These are phyloP conservation scores for Cynanchum wilfordii DNA, from an alignment of 257 asterid genomes.

Conservation along the genomic window DNA sequence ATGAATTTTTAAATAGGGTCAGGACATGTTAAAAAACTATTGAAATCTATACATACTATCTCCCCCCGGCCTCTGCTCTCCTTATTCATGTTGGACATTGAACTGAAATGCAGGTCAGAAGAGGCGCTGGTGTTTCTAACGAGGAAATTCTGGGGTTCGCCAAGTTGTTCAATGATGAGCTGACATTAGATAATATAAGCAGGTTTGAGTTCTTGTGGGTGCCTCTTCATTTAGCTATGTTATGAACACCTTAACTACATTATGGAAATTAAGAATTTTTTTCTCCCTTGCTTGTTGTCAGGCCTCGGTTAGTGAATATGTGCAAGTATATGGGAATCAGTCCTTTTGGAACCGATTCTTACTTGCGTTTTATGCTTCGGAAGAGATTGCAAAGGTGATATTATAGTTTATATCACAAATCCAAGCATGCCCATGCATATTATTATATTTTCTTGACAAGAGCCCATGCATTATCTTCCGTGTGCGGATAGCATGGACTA, in stretches of 20 bases:
- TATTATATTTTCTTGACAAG: too few species aligned
- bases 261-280: neutral
- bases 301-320: constrained; percentile 89
- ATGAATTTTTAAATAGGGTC: constrained; percentile 68
- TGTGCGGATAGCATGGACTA: neutral
- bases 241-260: neutral
- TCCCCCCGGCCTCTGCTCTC: constrained; percentile 18
- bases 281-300: constrained; percentile 23
- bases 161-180: constrained; percentile 90
- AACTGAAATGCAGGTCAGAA: constrained; percentile 60
- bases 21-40: constrained; percentile 19
- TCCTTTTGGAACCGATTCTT: constrained; percentile 82
- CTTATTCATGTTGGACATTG: constrained; percentile 10
- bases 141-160: constrained; percentile 90
- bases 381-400: constrained; percentile 69
- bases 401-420: neutral
- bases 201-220: constrained; percentile 45
- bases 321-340: constrained; percentile 95
- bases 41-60: neutral
- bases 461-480: too few species aligned
- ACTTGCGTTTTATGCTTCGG: constrained; percentile 78
- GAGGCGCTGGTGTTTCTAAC: constrained; percentile 73
- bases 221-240: constrained; percentile 6
- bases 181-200: constrained; percentile 88
- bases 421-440: neutral